Conservation (phyloP, 306 rosid genomes). For the Vigna nakashimae region DNA sequence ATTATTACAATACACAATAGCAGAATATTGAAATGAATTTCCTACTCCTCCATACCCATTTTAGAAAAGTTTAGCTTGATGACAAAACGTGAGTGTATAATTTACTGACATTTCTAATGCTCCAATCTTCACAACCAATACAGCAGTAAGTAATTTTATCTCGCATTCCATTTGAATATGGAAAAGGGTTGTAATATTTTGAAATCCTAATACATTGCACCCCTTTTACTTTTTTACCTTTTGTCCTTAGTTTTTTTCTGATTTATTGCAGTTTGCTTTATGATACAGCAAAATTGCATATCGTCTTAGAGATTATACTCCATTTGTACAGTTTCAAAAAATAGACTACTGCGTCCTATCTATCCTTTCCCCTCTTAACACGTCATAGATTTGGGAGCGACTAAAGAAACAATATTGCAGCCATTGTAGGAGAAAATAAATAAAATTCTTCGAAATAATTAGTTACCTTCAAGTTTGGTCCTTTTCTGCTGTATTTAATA, state of each 20-base stretch:
- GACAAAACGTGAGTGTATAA: not conserved
- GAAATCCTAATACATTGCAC: too few relatives aligned
- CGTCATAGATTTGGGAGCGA: not conserved
- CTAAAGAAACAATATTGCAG: not conserved
- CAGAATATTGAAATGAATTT: not conserved
- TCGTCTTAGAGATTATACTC: not conserved
- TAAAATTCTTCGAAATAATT: not conserved
- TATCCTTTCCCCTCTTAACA: not conserved
- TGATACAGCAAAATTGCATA: slow-evolving; percentile 3
- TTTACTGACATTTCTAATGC: not conserved
- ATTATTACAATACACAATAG: not conserved
- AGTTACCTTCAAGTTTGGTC: not conserved
- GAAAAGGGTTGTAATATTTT: not conserved
- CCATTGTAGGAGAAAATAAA: not conserved
- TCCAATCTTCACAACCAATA: not conserved
- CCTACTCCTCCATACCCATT: not conserved
- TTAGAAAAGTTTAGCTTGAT: not conserved
- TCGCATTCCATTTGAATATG: not conserved
- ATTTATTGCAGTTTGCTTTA: slow-evolving; percentile 6
- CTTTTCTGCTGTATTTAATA: not conserved
- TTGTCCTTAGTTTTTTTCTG: too few relatives aligned
- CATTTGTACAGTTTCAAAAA: slow-evolving; percentile 1
- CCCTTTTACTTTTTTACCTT: too few relatives aligned
- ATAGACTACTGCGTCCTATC: slow-evolving; percentile 1
- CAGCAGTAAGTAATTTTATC: not conserved